Conservation (phyloP, 208 protist species). For the Angomonas desouzai region DNA sequence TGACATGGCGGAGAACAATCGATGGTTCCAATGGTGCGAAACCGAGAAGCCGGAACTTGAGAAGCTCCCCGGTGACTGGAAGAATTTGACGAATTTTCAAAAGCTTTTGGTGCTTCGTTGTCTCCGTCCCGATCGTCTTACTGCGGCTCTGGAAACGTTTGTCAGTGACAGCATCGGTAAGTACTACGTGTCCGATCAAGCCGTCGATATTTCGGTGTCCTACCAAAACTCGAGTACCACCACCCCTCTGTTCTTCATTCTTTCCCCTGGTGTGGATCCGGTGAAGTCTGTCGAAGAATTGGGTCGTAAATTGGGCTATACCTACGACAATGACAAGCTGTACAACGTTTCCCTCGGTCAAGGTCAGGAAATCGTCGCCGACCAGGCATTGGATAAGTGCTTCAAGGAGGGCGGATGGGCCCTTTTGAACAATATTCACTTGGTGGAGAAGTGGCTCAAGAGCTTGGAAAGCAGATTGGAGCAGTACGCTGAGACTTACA, state of each 20-base stretch:
- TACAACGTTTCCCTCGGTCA: constrained; percentile 98
- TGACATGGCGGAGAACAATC: constrained; percentile 92
- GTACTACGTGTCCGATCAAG: constrained; percentile 94
- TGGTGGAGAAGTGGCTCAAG: constrained; percentile 96
- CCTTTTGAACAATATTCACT: constrained; percentile 98
- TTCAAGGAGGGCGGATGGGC: constrained; percentile 95
- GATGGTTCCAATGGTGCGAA: constrained; percentile 90
- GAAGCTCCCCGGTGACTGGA: constrained; percentile 92
- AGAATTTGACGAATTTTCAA: constrained; percentile 95
- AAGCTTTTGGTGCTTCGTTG: constrained; percentile 95
- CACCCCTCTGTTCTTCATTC: constrained; percentile 99
- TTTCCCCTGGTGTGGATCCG: constrained; percentile 98
- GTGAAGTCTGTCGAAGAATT: constrained; percentile 94
- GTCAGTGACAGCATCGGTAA: constrained; percentile 91
- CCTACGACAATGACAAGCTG: constrained; percentile 93
- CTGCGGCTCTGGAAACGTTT: constrained; percentile 91
- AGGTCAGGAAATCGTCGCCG: constrained; percentile 97
- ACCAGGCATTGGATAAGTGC: constrained; percentile 92
- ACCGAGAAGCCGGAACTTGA: constrained; percentile 90
- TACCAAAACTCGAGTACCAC: constrained; percentile 93
- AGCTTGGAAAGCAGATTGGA: constrained; percentile 97
- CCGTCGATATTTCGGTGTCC: constrained; percentile 92
- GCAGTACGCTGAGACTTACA: constrained; percentile 88
- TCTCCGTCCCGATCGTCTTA: constrained; percentile 96
- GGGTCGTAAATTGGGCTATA: constrained; percentile 93